A percentile compares a stretch with the other conserved stretches of the same genome.
These are phyloP conservation scores for Haplosporangium gracile DNA, from an alignment of 192 early-diverging fungal species.

Conservation along the genomic window DNA sequence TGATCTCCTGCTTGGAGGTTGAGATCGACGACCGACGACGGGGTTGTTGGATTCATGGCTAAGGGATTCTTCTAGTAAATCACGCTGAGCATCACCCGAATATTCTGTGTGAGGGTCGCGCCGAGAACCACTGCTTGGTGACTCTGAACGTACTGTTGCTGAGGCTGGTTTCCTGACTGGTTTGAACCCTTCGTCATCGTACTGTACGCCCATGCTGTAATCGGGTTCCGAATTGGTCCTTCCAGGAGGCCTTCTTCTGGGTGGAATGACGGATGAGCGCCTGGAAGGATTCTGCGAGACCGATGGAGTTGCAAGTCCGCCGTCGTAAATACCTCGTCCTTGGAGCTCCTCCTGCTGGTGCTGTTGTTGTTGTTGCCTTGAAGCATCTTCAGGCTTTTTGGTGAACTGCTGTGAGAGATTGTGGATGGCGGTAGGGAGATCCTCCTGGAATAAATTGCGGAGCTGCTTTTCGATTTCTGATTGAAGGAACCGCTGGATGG, in stretches of 20 bases:
- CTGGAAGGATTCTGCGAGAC: conserved; percentile 38
- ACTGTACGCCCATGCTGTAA: conserved; percentile 20
- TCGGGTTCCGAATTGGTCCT: conserved; percentile 36
- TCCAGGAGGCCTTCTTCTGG: conserved; percentile 36
- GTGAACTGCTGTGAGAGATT: conserved; percentile 83
- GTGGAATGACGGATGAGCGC: conserved; percentile 25
- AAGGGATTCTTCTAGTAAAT: conserved; percentile 47
- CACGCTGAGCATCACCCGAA: conserved; percentile 17
- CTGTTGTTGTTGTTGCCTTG: conserved; percentile 34
- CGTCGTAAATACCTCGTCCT: conserved; percentile 38
- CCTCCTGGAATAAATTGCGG: conserved; percentile 92
- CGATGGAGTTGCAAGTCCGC: conserved; percentile 39
- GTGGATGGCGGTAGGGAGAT: conserved; percentile 94
- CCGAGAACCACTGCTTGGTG: conserved; percentile 41
- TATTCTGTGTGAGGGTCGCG: conserved; percentile 53
- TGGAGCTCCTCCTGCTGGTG: conserved; percentile 44
- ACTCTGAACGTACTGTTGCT: conserved; percentile 53
- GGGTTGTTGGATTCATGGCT: conserved; percentile 30
- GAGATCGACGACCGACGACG: neutral
- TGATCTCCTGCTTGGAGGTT: conserved; percentile 22
- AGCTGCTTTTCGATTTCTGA: conserved; percentile 91
- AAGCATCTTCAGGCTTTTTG: conserved; percentile 57
- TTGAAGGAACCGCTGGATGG: conserved; percentile 90
- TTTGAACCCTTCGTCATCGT: conserved; percentile 29
- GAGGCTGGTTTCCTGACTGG: conserved; percentile 42